Evolutionary conservation across 2,329 filamentous ascomycete genomes (phyloP).

Genomic region (Aspergillus thermomutatus): DNA sequence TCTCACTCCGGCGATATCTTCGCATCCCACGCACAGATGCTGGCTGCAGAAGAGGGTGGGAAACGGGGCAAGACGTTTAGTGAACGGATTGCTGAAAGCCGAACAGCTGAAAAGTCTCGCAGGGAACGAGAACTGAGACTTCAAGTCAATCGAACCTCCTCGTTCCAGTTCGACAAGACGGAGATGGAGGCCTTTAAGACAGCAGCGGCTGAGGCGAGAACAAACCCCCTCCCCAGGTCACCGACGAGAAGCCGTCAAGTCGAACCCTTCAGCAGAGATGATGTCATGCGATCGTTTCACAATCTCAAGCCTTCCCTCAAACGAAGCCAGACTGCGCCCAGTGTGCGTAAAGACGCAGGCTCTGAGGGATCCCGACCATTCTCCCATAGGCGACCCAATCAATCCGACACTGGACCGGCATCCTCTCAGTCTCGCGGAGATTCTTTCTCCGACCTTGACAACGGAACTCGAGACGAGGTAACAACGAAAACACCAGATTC

Average conservation of each 20-base stretch:
- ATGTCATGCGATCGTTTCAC: slow-evolving; percentile 48
- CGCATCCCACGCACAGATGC: slow-evolving; percentile 22
- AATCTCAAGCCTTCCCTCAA: slow-evolving; percentile 28
- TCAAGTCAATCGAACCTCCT: slow-evolving; percentile 39
- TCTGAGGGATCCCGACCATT: slow-evolving; percentile 17
- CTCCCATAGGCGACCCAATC: slow-evolving; percentile 21
- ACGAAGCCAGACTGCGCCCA: slow-evolving; percentile 36
- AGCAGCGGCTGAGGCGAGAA: slow-evolving; percentile 32
- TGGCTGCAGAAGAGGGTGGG: slow-evolving; percentile 22
- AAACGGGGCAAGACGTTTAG: slow-evolving; percentile 65
- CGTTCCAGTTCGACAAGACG: slow-evolving; percentile 41
- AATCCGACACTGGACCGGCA: slow-evolving; percentile 18
- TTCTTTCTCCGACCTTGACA: background rate
- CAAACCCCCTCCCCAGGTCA: slow-evolving; percentile 36
- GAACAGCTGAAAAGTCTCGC: slow-evolving; percentile 37
- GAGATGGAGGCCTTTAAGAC: slow-evolving; percentile 44
- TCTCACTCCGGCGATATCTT: slow-evolving; percentile 22
- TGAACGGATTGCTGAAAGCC: slow-evolving; percentile 74
- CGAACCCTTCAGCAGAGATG: slow-evolving; percentile 61
- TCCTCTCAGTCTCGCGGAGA: slow-evolving; percentile 4
- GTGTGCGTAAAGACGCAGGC: slow-evolving; percentile 14
- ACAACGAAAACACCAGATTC: slow-evolving; percentile 44
- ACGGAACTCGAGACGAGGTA: slow-evolving; percentile 5
- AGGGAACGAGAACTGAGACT: slow-evolving; percentile 37
- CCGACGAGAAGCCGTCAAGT: slow-evolving; percentile 47